These are phyloP conservation scores for Porphyridium purpureum DNA, from an alignment of 23 red algal genomes.

Conservation along the genomic window DNA sequence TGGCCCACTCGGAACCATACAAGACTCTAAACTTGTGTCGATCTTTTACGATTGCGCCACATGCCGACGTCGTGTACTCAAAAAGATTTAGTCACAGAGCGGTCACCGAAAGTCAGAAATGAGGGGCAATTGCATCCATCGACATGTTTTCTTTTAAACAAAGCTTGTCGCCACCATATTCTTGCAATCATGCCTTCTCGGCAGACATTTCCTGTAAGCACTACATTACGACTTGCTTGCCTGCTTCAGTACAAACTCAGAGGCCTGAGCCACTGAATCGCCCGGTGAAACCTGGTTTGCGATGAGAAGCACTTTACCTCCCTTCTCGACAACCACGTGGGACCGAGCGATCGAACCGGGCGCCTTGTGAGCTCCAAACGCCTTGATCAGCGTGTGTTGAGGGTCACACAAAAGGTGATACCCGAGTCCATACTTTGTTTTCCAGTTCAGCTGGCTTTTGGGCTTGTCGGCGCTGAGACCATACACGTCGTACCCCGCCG, in stretches of 20 bases:
- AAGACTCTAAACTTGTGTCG: too few relatives aligned
- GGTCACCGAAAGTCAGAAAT: too few relatives aligned
- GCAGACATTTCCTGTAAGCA: too few relatives aligned
- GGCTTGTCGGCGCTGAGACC: conserved; percentile 35
- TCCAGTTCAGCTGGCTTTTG: conserved; percentile 25
- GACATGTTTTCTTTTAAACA: too few relatives aligned
- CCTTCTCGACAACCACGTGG: conserved; percentile 27
- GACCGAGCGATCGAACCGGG: conserved; percentile 22
- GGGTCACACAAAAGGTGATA: conserved; percentile 27
- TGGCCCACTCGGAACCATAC: too few relatives aligned
- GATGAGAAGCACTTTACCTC: conserved; percentile 5
- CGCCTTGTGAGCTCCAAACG: conserved; percentile 19
- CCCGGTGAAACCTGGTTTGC: background rate
- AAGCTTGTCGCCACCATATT: too few relatives aligned
- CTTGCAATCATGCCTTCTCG: too few relatives aligned
- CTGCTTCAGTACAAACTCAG: background rate
- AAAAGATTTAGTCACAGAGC: too few relatives aligned
- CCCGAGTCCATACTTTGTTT: conserved; percentile 24
- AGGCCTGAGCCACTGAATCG: background rate
- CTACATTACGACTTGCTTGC: too few relatives aligned
- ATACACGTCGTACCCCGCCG: conserved; percentile 18
- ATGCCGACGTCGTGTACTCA: too few relatives aligned
- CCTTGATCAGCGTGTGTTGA: conserved; percentile 16
- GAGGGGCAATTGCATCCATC: too few relatives aligned
- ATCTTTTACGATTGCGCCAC: too few relatives aligned